Evolutionary conservation across 257 asterid genomes (phyloP), one percentile per base, ranked within the genome.

Genomic region (Euphrasia confusa): DNA sequence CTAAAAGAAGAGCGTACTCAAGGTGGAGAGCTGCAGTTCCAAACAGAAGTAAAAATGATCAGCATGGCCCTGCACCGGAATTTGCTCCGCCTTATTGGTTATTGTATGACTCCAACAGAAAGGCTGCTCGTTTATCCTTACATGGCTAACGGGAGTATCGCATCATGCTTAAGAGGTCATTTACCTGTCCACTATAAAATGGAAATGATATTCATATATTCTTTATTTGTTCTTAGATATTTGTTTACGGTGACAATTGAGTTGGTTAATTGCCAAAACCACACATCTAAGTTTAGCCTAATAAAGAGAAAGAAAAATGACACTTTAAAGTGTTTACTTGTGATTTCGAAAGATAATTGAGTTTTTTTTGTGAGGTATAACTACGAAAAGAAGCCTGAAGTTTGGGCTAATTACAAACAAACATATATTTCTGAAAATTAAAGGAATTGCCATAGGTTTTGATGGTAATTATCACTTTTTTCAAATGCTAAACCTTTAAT

Each of bases 91-190:
- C 71, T 91, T 56, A 85, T 81, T 71, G 98, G 98, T 60, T 90
- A 88, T 74, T 88, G 96, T 76, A 82, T 81, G 96, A 88, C 98
- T 2, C 87, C 95, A 0, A 86, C 94, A 1, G 98, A 91, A 75
- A 80, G 98, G 69, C 66, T 91, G 76, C 95, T 91, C 66, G 94
- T 88, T 73, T 91, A 91, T 79, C 98, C 98, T 37, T 91, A 54
- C 59, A 88, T 91, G 96, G 79, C 62, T 12, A 91, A 91, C 74
- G 95, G 98, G 66, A 91, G 95, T 80, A 95, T 91, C 54, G 94
- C 98, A 58, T 91, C 98, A 15, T 87, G 97, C 74, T 81, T 91
- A 73, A 82, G 98, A 83, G 98, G 98, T 88, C 79, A 6, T 15
- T 9, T 10, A 18, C 9, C 26, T 47, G 49, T 42, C 49, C 49